Percentiles rank a stretch among this genome's conserved stretches.
These are phyloP conservation scores for Leishmania aethiopica DNA, from an alignment of 208 protist species.

Conservation along the genomic window DNA sequence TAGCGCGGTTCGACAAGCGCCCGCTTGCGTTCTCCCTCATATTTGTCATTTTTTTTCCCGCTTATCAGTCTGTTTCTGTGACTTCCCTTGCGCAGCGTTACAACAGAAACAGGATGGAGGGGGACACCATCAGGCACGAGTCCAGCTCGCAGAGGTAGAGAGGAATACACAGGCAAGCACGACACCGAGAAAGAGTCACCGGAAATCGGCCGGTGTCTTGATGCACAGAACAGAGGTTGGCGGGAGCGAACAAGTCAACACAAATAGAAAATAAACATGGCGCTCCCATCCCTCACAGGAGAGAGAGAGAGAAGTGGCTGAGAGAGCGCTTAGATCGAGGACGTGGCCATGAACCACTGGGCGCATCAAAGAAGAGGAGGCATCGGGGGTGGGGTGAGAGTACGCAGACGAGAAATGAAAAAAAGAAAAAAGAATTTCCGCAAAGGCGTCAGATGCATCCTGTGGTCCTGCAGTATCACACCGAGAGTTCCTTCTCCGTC, in stretches of 20 bases:
- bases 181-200: background rate
- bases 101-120: too few species aligned
- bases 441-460: background rate
- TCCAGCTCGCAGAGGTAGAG: background rate
- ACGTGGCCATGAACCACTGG: too few species aligned
- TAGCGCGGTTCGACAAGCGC: background rate
- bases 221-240: background rate
- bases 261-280: conserved; percentile 1
- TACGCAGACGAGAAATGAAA: too few species aligned
- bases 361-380: too few species aligned
- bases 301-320: background rate
- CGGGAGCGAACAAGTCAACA: background rate
- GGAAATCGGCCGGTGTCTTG: background rate
- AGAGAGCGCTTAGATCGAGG: background rate
- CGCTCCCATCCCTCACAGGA: background rate
- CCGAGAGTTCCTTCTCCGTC: background rate
- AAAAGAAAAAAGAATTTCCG: background rate
- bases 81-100: background rate
- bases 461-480: background rate
- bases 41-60: background rate
- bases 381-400: too few species aligned
- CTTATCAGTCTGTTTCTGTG: too few species aligned
- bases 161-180: background rate
- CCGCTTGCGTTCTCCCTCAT: background rate
- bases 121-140: background rate